Evolutionary conservation across 1,139 yeast species (phyloP), one percentile per base, ranked within the genome.

Genomic region (Arxiozyma bovina): DNA sequence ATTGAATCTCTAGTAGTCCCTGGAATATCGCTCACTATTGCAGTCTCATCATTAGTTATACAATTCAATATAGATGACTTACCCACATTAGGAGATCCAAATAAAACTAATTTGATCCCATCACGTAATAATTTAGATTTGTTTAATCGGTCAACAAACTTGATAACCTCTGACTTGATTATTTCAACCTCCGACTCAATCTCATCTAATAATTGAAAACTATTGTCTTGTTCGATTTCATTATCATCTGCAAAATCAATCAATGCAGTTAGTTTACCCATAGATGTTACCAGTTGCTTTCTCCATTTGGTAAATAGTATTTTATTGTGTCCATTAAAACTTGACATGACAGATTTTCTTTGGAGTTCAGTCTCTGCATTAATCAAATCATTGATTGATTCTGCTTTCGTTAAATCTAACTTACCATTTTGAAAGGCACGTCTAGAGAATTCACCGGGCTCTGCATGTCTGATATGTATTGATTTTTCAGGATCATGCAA

Each of bases 71-170:
- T 72, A 0, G 96, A 87, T 1, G 97, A 90, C 67, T 93, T 93
- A 0, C 99, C 99, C 0, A 96, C 97, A 69, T 93, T 93, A 1
- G 99, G 97, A 4, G 96, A 95, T 0, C 99, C 99, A 22, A 91
- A 62, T 22, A 93, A 72, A 0, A 85, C 82, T 45, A 91, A 66
- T 57, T 80, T 81, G 46, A 93, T 81, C 1, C 99, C 99, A 27
- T 78, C 76, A 50, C 85, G 69, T 21, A 93, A 70, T 1, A 91
- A 73, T 59, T 83, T 87, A 0, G 94, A 81, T 51, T 82, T 72
- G 48, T 76, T 73, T 4, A 83, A 80, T 57, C 75, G 80, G 1
- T 68, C 60, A 21, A 87, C 63, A 63, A 83, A 86, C 1, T 62
- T 56, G 0, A 63, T 60, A 8, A 91, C 74, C 42, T 84, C 82